Evolutionary conservation across 1,139 yeast species (phyloP), one percentile per base, ranked within the genome.

Genomic region (Geotrichum aggregatum): DNA sequence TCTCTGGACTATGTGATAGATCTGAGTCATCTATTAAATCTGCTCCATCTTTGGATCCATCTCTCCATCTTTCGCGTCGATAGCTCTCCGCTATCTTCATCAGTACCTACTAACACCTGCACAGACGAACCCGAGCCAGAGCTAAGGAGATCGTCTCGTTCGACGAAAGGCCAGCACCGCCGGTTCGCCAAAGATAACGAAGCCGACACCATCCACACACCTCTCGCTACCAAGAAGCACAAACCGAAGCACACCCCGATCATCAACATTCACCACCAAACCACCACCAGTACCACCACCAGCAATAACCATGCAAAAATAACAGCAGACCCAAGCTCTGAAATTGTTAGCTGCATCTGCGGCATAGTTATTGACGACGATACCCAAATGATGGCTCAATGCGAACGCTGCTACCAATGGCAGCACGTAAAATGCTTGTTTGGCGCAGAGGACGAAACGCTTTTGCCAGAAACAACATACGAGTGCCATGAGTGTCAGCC

Each of bases 381-480:
- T 18, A 74, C 76, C 24, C 82, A 86, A 3, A 75, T 77, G 33
- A 85, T 86, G 89, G 80, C 85, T 31, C 87, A 84, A 63, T 88
- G 96, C 68, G 95, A 85, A 52, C 63, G 70, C 19, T 88, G 96
- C 66, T 69, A 76, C 50, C 80, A 88, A 11, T 88, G 96, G 96
- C 96, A 88, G 65, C 96, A 88, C 66, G 79, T 83, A 33, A 72
- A 68, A 52, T 88, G 96, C 67, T 78, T 86, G 78, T 78, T 86
- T 43, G 81, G 76, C 46, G 67, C 75, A 61, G 66, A 66, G 19
- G 69, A 68, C 50, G 69, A 67, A 45, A 63, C 64, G 5, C 68
- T 65, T 34, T 63, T 75, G 1, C 82, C 83, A 1, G 74, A 75
- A 7, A 64, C 28, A 8, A 8, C 66, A 26, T 82, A 82, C 62